Evolutionary conservation across 2,329 filamentous ascomycete genomes (phyloP).

Genomic region (Diplodia scrobiculata): DNA sequence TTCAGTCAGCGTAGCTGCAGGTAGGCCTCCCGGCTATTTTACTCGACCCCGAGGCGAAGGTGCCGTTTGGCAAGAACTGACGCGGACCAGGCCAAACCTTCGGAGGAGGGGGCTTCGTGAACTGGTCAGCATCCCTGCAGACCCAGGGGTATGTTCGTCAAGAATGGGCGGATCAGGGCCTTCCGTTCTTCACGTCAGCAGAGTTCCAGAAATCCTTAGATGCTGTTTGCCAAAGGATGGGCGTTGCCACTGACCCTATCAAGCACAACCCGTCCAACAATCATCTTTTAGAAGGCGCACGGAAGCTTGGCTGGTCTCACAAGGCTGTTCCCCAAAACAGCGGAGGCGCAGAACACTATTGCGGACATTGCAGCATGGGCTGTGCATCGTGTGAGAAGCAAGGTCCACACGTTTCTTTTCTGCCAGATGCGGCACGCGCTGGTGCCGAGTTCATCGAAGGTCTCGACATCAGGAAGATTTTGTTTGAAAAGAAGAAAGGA

Average conservation of each 20-base stretch:
- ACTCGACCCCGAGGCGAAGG: background rate
- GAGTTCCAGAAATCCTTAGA: conserved; percentile 80
- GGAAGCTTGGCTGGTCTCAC: conserved; percentile 71
- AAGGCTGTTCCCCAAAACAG: conserved; percentile 77
- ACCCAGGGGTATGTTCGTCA: conserved; percentile 75
- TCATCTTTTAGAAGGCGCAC: conserved; percentile 72
- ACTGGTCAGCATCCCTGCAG: conserved; percentile 72
- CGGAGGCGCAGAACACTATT: conserved; percentile 71
- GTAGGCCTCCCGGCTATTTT: background rate
- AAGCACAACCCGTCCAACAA: conserved; percentile 73
- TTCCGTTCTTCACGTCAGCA: conserved; percentile 72
- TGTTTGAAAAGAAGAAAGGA: conserved; percentile 63
- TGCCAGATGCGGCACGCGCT: conserved; percentile 75
- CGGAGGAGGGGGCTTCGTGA: conserved; percentile 85
- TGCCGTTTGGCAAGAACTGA: background rate
- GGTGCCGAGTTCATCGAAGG: conserved; percentile 85
- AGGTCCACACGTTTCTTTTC: conserved; percentile 73
- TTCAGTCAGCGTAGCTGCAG: conserved; percentile 61
- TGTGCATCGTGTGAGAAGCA: conserved; percentile 71
- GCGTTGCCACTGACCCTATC: conserved; percentile 66
- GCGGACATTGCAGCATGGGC: conserved; percentile 63
- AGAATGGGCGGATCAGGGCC: conserved; percentile 73
- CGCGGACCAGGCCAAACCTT: conserved; percentile 64
- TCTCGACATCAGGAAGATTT: conserved; percentile 68
- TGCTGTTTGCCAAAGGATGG: conserved; percentile 76